Evolutionary conservation across 805 yeast species (phyloP), one percentile per base, ranked within the genome.

Genomic region (Kurtzmaniella cleridarum): DNA sequence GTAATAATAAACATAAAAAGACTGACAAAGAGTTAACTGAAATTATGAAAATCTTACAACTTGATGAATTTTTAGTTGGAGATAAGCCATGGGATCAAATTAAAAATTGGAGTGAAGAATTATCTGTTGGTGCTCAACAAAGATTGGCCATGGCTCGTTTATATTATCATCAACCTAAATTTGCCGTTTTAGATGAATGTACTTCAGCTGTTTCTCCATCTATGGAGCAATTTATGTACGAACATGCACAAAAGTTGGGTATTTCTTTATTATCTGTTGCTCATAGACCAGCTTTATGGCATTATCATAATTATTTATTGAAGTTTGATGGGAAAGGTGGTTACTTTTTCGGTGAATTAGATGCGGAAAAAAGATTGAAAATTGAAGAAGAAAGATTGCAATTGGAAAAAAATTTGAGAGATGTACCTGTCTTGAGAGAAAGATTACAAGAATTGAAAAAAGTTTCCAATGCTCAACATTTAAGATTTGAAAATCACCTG

Each of bases 111-210:
- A 75, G 84, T 8, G 96, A 88, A 48, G 86, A 89, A 48, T 68
- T 90, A 44, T 83, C 95, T 2, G 80, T 82, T 46, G 97, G 98
- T 20, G 95, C 90, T 17, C 96, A 90, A 59, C 97, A 90, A 59
- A 70, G 96, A 50, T 71, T 90, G 46, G 96, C 96, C 11, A 82
- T 91, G 84, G 96, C 95, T 2, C 75, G 97, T 52, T 71, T 90
- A 60, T 90, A 85, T 55, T 90, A 89, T 56, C 96, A 90, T 60
- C 74, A 75, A 51, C 98, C 98, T 2, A 84, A 79, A 59, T 90
- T 89, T 70, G 98, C 98, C 0, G 95, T 90, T 18, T 68, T 90
- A 47, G 98, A 90, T 63, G 98, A 90, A 66, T 90, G 96, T 60
- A 90, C 98, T 1, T 87, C 96, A 3, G 91, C 95, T 1, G 95